phyloP scores from a whole-genome alignment of 2,329 filamentous ascomycete species.

The Proliferodiscus dingleyae region DNA sequence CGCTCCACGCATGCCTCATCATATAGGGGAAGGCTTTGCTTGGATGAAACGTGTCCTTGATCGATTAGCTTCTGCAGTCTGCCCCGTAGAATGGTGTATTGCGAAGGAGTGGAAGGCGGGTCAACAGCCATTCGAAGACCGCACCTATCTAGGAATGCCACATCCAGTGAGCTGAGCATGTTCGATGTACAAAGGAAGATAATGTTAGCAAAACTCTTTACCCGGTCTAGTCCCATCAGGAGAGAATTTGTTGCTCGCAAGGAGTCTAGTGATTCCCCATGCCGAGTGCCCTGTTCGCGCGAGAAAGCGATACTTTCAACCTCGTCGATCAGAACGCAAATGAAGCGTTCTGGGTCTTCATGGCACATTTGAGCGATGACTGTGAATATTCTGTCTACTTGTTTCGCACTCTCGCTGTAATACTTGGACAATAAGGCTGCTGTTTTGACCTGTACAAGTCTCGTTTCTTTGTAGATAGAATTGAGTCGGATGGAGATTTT shows the following conservation, averaged over 20 bases:
- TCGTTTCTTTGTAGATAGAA: constrained; percentile 32
- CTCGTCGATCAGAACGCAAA: constrained; percentile 32
- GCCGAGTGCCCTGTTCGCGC: constrained; percentile 17
- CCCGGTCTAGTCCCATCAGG: constrained; percentile 27
- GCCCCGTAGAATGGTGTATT: constrained; percentile 28
- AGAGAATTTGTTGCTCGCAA: constrained; percentile 32
- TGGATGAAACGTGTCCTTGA: constrained; percentile 16
- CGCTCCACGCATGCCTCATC: constrained; percentile 17
- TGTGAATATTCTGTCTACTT: constrained; percentile 39
- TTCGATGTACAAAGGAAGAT: constrained; percentile 31
- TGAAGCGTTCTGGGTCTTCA: constrained; percentile 19
- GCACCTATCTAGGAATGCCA: constrained; percentile 30
- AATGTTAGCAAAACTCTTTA: constrained; percentile 22
- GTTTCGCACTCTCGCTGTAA: constrained; percentile 43
- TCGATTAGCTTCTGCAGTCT: constrained; percentile 22
- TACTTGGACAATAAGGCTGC: constrained; percentile 42
- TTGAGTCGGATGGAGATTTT: constrained; percentile 43
- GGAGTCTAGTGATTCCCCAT: constrained; percentile 28
- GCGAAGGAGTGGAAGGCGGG: constrained; percentile 18
- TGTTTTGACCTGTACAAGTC: constrained; percentile 42
- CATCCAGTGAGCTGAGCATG: constrained; percentile 24
- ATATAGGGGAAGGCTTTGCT: constrained; percentile 16
- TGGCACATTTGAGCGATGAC: constrained; percentile 30
- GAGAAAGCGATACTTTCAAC: constrained; percentile 31
- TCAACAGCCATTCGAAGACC: constrained; percentile 19